phyloP scores from a whole-genome alignment of 2,329 filamentous ascomycete genomes.

The Cryoendolithus antarcticus region DNA sequence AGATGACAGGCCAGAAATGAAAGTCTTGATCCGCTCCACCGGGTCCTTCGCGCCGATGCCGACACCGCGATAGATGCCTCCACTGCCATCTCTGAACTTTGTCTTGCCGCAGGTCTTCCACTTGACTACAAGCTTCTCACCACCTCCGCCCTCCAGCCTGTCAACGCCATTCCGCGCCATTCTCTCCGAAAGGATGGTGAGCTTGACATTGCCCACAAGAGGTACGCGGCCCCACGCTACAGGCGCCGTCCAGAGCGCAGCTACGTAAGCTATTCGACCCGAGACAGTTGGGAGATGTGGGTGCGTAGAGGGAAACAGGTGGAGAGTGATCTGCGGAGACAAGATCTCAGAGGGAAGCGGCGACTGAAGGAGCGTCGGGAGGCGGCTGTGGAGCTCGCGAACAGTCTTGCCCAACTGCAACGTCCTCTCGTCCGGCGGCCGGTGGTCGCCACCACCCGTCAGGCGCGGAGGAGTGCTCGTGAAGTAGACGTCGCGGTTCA shows the following conservation, averaged over 20 bases:
- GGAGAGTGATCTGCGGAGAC: conserved; percentile 48
- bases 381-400: conserved; percentile 47
- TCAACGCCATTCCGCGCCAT: conserved; percentile 52
- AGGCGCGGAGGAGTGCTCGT: conserved; percentile 26
- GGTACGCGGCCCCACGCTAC: conserved; percentile 92
- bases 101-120: conserved; percentile 63
- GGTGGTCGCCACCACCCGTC: conserved; percentile 17
- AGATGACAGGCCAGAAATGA: conserved; percentile 44
- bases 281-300: conserved; percentile 82
- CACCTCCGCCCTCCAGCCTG: conserved; percentile 28
- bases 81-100: conserved; percentile 30
- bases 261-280: conserved; percentile 79
- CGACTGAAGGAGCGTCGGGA: conserved; percentile 48
- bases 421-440: conserved; percentile 46
- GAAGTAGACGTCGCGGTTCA: conserved; percentile 30
- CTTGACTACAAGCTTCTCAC: conserved; percentile 76
- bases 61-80: conserved; percentile 30
- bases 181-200: conserved; percentile 80
- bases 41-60: conserved; percentile 29
- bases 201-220: conserved; percentile 75
- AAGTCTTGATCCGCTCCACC: conserved; percentile 42
- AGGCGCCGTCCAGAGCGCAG: conserved; percentile 89
- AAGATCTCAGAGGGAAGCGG: conserved; percentile 51
- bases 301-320: conserved; percentile 61
- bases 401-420: conserved; percentile 54